Evolutionary conservation across 345 rosid genomes (phyloP).

Genomic region (Eucalyptus pauciflora): DNA sequence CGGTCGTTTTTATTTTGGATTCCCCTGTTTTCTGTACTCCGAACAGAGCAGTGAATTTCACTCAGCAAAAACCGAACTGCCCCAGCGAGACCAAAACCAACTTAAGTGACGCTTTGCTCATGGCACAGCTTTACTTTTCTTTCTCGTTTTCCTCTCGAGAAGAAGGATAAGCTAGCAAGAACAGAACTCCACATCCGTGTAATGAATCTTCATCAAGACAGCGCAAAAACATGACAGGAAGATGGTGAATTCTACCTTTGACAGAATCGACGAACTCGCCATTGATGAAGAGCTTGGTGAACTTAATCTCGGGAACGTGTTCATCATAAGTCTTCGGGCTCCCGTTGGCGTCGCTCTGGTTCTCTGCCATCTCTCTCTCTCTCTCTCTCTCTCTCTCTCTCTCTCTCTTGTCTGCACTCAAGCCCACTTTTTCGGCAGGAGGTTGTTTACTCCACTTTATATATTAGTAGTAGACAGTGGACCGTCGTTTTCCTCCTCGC

Average conservation of each 20-base stretch:
- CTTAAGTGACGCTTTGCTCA: background rate
- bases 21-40: background rate
- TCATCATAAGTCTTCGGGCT: background rate
- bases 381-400: background rate
- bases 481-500: background rate
- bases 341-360: constrained; percentile 13
- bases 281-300: constrained; percentile 60
- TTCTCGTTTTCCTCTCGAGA: background rate
- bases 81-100: background rate
- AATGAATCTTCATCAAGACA: background rate
- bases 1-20: background rate
- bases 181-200: background rate
- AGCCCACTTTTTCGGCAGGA: background rate
- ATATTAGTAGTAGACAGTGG: background rate
- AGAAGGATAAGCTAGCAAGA: background rate
- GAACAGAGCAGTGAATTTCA: background rate
- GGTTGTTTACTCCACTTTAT: too few relatives aligned
- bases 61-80: background rate
- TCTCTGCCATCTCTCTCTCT: constrained; percentile 18
- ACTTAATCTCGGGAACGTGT: constrained; percentile 39
- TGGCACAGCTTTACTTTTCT: background rate
- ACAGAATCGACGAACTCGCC: constrained; percentile 52
- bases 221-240: background rate
- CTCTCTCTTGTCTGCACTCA: background rate
- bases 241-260: constrained; percentile 23